Conservation (phyloP, 306 rosid species). For the Vigna unguiculata region DNA sequence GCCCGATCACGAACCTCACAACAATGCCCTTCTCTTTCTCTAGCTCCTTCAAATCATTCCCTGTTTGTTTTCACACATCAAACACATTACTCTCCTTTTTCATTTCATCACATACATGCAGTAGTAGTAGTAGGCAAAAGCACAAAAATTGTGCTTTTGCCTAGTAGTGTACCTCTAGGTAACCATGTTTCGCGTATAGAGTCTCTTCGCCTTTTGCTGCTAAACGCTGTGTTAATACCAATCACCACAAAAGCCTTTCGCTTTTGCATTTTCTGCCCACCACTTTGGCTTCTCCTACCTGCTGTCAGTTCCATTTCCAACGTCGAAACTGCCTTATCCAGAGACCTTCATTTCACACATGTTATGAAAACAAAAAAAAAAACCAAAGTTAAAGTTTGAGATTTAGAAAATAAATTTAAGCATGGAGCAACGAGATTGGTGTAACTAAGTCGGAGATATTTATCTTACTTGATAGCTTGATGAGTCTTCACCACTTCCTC, state of each 20-base stretch:
- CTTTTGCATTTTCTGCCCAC: conserved; percentile 35
- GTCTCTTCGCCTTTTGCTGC: conserved; percentile 81
- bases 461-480: conserved; percentile 72
- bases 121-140: neutral
- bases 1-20: conserved; percentile 86
- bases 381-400: no score
- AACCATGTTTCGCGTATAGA: conserved; percentile 85
- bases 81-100: neutral
- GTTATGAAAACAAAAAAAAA: no score
- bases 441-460: no score
- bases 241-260: conserved; percentile 83
- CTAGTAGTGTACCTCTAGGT: conserved; percentile 62
- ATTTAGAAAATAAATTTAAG: no score
- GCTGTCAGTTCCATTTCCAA: conserved; percentile 80
- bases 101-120: neutral
- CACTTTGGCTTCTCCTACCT: conserved; percentile 50
- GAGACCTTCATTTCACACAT: conserved; percentile 52
- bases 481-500: conserved; percentile 83
- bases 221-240: conserved; percentile 90
- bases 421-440: no score
- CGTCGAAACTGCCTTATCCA: conserved; percentile 75
- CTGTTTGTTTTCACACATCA: conserved; percentile 42
- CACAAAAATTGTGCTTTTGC: no score
- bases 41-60: conserved; percentile 57
- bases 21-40: conserved; percentile 90